Evolutionary conservation across 495 filamentous ascomycete genomes (phyloP).

Genomic region (Daldinia loculata): DNA sequence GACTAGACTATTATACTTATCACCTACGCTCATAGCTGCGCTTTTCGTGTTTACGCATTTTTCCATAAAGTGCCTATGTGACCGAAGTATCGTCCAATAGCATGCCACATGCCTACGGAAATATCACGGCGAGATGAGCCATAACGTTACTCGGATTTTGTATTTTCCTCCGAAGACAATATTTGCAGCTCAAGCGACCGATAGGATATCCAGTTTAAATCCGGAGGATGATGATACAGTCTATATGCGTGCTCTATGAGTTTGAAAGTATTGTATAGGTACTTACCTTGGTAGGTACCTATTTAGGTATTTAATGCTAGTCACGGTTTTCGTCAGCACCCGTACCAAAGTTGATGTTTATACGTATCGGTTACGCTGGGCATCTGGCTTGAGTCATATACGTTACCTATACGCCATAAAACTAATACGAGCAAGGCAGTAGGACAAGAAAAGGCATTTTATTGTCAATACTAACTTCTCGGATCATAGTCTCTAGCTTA

Average conservation of each 20-base stretch:
- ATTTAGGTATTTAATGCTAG: not conserved
- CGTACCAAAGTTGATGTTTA: not conserved
- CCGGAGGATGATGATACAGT: not conserved
- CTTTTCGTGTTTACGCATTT: not conserved
- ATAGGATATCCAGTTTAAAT: not conserved
- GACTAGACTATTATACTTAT: not conserved
- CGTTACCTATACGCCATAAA: too few species aligned
- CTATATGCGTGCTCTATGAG: not conserved
- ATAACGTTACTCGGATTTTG: not conserved
- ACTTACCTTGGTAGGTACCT: too few species aligned
- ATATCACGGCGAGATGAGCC: not conserved
- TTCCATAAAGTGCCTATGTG: not conserved
- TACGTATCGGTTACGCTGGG: not conserved
- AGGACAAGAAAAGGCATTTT: not conserved
- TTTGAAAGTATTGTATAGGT: not conserved
- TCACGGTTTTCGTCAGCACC: not conserved
- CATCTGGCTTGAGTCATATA: not conserved
- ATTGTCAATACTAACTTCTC: not conserved
- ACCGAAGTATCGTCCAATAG: not conserved
- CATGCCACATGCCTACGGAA: not conserved
- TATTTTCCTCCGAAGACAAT: not conserved
- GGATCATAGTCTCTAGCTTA: not conserved
- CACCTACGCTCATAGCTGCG: too few species aligned
- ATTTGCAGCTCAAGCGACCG: not conserved
- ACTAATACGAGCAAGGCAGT: not conserved